Evolutionary conservation across 495 filamentous ascomycete species (phyloP).

Genomic region (Amphirosellinia nigrospora): DNA sequence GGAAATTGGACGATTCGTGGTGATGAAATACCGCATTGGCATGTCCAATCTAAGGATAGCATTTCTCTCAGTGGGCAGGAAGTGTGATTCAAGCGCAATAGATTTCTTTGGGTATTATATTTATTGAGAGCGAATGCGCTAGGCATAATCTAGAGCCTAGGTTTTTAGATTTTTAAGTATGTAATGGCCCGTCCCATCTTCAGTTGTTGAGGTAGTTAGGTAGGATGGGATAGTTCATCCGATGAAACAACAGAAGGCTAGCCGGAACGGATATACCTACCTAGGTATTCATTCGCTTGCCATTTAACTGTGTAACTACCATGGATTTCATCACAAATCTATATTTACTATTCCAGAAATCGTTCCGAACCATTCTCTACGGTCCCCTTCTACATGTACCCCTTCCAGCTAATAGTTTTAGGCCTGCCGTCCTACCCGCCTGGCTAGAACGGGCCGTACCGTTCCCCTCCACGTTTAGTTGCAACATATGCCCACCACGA

Average conservation of each 20-base stretch:
- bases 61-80: not conserved
- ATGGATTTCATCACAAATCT: not conserved
- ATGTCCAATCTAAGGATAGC: not conserved
- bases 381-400: not conserved
- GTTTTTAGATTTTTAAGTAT: not conserved
- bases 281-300: too few species aligned
- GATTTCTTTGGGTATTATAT: not conserved
- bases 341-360: not conserved
- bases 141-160: not conserved
- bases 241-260: not conserved
- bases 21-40: not conserved
- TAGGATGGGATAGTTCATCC: not conserved
- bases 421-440: not conserved
- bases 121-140: not conserved
- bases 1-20: constrained; percentile 24
- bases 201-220: not conserved
- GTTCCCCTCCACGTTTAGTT: not conserved
- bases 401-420: not conserved
- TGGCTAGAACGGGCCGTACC: not conserved
- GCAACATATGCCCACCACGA: not conserved
- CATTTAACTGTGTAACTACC: not conserved
- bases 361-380: too few species aligned
- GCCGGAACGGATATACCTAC: not conserved
- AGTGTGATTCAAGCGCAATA: not conserved
- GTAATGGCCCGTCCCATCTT: not conserved